Evolutionary conservation across 805 yeast species (phyloP).

Genomic region (Torulaspora indica): DNA sequence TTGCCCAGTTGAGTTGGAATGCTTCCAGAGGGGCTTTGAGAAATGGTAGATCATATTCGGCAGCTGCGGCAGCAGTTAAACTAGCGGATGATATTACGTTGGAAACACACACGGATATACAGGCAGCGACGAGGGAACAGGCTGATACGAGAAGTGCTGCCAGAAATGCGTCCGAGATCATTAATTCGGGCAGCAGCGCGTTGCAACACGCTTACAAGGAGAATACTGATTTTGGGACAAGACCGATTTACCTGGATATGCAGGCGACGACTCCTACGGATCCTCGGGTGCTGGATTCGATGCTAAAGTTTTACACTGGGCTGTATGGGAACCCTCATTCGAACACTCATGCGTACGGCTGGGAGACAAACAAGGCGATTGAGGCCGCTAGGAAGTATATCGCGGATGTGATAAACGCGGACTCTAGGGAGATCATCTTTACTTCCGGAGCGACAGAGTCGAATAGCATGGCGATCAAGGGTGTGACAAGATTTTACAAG

Average conservation of each 20-base stretch:
- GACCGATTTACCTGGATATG: conserved; percentile 94
- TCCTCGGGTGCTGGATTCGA: conserved; percentile 88
- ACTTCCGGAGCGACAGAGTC: conserved; percentile 98
- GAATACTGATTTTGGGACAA: conserved; percentile 51
- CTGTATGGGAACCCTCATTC: conserved; percentile 97
- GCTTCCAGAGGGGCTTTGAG: background rate
- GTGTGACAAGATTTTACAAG: conserved; percentile 89
- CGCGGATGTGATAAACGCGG: conserved; percentile 84
- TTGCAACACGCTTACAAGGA: conserved; percentile 39
- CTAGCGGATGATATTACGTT: conserved; percentile 26
- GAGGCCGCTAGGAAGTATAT: conserved; percentile 80
- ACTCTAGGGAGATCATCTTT: conserved; percentile 93
- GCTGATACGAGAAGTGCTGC: conserved; percentile 21
- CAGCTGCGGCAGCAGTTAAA: conserved; percentile 28
- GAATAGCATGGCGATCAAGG: conserved; percentile 91
- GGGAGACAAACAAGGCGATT: conserved; percentile 95
- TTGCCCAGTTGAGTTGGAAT: background rate
- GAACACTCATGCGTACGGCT: conserved; percentile 93
- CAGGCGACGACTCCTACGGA: conserved; percentile 99
- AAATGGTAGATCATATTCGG: conserved; percentile 8
- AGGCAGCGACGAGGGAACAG: conserved; percentile 32
- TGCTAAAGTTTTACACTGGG: conserved; percentile 84
- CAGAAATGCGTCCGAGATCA: conserved; percentile 17
- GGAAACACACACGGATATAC: conserved; percentile 35
- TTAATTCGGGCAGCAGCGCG: conserved; percentile 31